A percentile compares a stretch with the other conserved stretches of the same genome.
These are phyloP conservation scores for Mucor plumbeus DNA, from an alignment of 371 early-diverging fungal genomes.

Conservation along the genomic window DNA sequence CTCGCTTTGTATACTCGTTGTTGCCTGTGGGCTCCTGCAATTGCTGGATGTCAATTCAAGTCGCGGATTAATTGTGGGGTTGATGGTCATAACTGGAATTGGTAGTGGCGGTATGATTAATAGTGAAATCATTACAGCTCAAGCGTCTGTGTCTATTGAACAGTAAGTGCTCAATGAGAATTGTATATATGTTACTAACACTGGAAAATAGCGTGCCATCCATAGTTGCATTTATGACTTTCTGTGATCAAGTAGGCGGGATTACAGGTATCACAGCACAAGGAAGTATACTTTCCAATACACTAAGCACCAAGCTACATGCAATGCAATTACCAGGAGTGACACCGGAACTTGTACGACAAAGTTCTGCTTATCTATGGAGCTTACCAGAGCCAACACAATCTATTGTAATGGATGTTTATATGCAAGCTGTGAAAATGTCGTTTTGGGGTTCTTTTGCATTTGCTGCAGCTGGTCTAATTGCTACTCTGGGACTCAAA, in stretches of 20 bases:
- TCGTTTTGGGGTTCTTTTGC: slow-evolving; percentile 44
- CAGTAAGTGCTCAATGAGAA: slow-evolving; percentile 27
- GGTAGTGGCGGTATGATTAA: slow-evolving; percentile 75
- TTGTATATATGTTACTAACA: not conserved
- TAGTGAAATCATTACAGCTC: slow-evolving; percentile 50
- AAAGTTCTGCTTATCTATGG: slow-evolving; percentile 39
- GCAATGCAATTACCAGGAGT: slow-evolving; percentile 27
- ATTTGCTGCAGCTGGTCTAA: slow-evolving; percentile 37
- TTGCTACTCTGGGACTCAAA: slow-evolving; percentile 36
- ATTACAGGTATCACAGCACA: slow-evolving; percentile 46
- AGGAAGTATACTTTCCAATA: slow-evolving; percentile 43
- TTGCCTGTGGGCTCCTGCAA: slow-evolving; percentile 40
- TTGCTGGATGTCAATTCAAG: slow-evolving; percentile 34
- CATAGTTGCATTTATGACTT: slow-evolving; percentile 49
- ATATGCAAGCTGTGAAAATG: slow-evolving; percentile 39
- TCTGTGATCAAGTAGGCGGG: slow-evolving; percentile 52
- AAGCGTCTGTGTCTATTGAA: slow-evolving; percentile 45
- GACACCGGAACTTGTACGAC: slow-evolving; percentile 32
- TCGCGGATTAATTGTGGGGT: slow-evolving; percentile 43
- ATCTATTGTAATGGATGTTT: slow-evolving; percentile 31
- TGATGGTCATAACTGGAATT: slow-evolving; percentile 61
- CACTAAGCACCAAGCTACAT: slow-evolving; percentile 20
- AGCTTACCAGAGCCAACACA: slow-evolving; percentile 34
- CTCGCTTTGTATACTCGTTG: slow-evolving; percentile 30
- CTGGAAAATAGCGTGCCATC: slow-evolving; percentile 32